Conservation (phyloP, 2,329 filamentous ascomycete genomes). For the Nemania abortiva region DNA sequence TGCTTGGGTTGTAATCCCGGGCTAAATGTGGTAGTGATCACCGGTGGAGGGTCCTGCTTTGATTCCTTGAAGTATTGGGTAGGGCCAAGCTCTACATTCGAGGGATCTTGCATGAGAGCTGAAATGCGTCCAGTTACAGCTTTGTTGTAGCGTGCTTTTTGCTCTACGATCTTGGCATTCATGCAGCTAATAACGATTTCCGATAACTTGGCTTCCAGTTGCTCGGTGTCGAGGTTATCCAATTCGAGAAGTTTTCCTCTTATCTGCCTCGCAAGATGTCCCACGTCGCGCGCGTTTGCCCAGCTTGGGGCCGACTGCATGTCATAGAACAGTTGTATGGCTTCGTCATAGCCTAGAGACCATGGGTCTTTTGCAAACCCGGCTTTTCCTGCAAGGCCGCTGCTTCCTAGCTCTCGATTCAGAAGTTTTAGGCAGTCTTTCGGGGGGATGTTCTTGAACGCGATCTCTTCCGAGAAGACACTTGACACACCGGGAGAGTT, state of each 20-base stretch:
- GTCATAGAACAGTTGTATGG: neutral
- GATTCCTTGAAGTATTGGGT: too few species aligned
- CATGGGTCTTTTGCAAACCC: neutral
- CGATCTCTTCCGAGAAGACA: neutral
- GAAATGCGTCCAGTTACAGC: too few species aligned
- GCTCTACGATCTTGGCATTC: neutral
- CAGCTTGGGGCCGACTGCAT: neutral
- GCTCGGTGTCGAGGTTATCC: neutral
- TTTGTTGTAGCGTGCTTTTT: neutral
- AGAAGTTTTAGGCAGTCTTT: constrained; percentile 1
- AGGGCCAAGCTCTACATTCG: too few species aligned
- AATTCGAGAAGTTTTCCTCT: neutral
- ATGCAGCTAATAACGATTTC: neutral
- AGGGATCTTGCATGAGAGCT: too few species aligned
- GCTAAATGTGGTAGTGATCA: too few species aligned
- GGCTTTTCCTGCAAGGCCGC: neutral
- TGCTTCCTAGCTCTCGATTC: neutral
- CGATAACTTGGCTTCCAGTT: neutral
- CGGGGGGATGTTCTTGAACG: neutral
- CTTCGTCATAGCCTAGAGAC: neutral
- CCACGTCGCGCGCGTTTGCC: constrained; percentile 7
- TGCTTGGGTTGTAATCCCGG: too few species aligned
- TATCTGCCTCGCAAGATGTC: constrained; percentile 4
- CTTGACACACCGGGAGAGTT: neutral
- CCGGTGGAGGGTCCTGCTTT: too few species aligned